phyloP scores from a whole-genome alignment of 2,329 filamentous ascomycete species.

The Podosphaera xanthii region DNA sequence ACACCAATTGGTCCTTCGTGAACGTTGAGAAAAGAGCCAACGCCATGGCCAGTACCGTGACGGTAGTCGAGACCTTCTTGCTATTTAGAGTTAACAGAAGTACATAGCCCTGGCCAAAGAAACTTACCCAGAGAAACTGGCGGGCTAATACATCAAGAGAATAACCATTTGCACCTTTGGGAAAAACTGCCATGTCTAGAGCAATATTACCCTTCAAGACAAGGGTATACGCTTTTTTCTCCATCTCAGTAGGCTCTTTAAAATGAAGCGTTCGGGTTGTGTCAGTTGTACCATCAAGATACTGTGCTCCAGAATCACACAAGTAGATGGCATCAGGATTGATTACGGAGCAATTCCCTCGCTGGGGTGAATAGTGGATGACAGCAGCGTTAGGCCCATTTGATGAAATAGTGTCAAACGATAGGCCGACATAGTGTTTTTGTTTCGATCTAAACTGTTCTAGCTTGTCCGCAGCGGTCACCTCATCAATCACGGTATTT shows the following conservation, averaged over 20 bases:
- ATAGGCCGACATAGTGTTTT: conserved; percentile 65
- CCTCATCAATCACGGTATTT: conserved; percentile 58
- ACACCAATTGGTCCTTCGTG: conserved; percentile 96
- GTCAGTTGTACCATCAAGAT: conserved; percentile 84
- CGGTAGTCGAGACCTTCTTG: conserved; percentile 75
- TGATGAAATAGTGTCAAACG: conserved; percentile 89
- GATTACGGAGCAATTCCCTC: conserved; percentile 57
- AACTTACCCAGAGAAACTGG: conserved; percentile 64
- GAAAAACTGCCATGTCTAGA: conserved; percentile 68
- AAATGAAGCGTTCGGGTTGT: conserved; percentile 89
- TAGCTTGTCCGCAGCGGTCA: conserved; percentile 76
- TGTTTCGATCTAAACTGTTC: conserved; percentile 47
- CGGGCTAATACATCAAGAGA: conserved; percentile 73
- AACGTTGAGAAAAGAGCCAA: conserved; percentile 88
- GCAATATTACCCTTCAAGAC: conserved; percentile 89
- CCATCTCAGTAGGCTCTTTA: conserved; percentile 57
- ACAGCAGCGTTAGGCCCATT: conserved; percentile 68
- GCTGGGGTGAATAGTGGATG: conserved; percentile 86
- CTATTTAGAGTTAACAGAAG: conserved; percentile 15
- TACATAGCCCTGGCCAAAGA: background rate
- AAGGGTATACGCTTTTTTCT: conserved; percentile 76
- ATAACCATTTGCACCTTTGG: conserved; percentile 86
- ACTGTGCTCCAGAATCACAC: conserved; percentile 95
- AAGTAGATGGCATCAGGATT: conserved; percentile 75
- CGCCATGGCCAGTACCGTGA: conserved; percentile 87